Percentiles rank a stretch among this genome's conserved stretches.
These are phyloP conservation scores for Vitis amurensis DNA, from an alignment of 164 flowering plant species.

Conservation along the genomic window DNA sequence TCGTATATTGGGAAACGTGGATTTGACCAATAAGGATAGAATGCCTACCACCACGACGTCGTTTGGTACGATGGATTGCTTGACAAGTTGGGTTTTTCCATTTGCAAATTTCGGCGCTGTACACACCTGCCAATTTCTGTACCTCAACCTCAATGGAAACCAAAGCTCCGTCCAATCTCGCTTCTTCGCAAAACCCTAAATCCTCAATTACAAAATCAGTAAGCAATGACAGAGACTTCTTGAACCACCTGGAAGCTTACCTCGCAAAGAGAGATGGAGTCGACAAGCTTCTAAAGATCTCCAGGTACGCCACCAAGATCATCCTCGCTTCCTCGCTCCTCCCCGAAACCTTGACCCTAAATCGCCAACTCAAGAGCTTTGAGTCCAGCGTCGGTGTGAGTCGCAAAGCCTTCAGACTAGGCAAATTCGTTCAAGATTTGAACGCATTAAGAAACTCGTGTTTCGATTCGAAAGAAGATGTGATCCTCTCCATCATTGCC, in stretches of 20 bases:
- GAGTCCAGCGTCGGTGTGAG: constrained; percentile 86
- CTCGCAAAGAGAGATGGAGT: constrained; percentile 90
- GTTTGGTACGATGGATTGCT: too few relatives aligned
- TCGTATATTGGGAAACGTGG: too few relatives aligned
- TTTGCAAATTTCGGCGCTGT: background rate
- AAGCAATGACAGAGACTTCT: constrained; percentile 48
- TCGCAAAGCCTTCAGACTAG: constrained; percentile 91
- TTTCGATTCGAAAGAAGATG: constrained; percentile 29
- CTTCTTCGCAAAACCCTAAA: constrained; percentile 9
- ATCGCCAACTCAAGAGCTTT: constrained; percentile 59
- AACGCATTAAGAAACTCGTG: constrained; percentile 53
- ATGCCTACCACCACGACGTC: too few relatives aligned
- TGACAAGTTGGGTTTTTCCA: too few relatives aligned
- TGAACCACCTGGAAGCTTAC: constrained; percentile 71
- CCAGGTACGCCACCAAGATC: constrained; percentile 87
- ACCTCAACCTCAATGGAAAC: constrained; percentile 11
- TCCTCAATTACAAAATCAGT: constrained; percentile 1
- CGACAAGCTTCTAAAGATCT: constrained; percentile 93
- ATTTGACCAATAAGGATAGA: too few relatives aligned
- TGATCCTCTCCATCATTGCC: constrained; percentile 54
- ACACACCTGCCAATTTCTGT: background rate
- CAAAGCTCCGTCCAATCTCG: constrained; percentile 5
- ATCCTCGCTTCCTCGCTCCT: constrained; percentile 65
- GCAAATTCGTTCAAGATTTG: constrained; percentile 87
- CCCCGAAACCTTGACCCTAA: constrained; percentile 30